Evolutionary conservation across 257 asterid species (phyloP).

Genomic region (Lycium ferocissimum): DNA sequence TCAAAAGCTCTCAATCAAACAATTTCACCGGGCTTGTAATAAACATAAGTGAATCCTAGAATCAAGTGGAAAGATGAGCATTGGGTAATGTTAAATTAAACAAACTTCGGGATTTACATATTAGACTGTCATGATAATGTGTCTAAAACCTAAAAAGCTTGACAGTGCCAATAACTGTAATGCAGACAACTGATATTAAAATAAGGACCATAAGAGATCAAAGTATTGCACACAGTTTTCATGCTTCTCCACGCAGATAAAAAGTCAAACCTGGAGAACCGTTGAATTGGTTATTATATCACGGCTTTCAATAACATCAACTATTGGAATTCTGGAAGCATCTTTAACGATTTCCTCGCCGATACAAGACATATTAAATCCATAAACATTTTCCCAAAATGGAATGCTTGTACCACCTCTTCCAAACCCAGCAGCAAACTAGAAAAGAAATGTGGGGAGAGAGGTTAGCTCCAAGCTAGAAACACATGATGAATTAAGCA

Average conservation of each 20-base stretch:
- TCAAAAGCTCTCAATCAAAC: not conserved
- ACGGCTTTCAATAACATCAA: conserved; percentile 69
- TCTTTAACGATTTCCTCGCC: conserved; percentile 74
- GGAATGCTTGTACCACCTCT: conserved; percentile 86
- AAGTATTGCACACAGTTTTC: not conserved
- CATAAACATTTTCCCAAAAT: conserved; percentile 94
- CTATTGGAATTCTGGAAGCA: conserved; percentile 75
- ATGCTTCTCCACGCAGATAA: not conserved
- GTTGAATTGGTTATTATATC: conserved; percentile 70
- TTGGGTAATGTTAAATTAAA: not conserved
- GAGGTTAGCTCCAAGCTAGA: conserved; percentile 27
- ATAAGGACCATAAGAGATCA: conserved; percentile 3
- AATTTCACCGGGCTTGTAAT: not conserved
- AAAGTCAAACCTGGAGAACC: conserved; percentile 75
- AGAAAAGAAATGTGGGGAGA: conserved; percentile 27
- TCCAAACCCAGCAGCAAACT: conserved; percentile 98
- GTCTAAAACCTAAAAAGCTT: not conserved
- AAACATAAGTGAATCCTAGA: not conserved
- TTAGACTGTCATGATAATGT: not conserved
- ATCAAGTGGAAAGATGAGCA: conserved; percentile 14
- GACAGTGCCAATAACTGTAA: not conserved
- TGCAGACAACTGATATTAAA: conserved; percentile 21
- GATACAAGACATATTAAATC: conserved; percentile 85
- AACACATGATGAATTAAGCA: conserved; percentile 5
- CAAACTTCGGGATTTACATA: not conserved